Evolutionary conservation across 2,329 filamentous ascomycete species (phyloP).

Genomic region (Raffaelea ambrosiae): DNA sequence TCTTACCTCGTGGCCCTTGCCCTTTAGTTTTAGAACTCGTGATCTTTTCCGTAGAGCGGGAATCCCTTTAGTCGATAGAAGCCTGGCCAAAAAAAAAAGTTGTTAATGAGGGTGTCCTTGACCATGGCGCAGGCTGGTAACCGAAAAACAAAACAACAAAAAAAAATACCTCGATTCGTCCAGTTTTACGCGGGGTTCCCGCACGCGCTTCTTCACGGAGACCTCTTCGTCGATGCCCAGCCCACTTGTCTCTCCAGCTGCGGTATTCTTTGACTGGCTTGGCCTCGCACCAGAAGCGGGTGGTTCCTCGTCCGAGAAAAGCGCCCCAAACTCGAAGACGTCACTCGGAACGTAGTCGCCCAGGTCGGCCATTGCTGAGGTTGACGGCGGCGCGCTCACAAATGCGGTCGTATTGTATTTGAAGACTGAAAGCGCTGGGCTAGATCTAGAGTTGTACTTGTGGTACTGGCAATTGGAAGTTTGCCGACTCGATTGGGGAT

Average conservation of each 20-base stretch:
- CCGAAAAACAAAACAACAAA: too few species aligned
- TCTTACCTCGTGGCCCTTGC: conserved; percentile 81
- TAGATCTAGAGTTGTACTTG: too few species aligned
- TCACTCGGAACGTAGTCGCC: conserved; percentile 65
- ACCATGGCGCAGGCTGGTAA: too few species aligned
- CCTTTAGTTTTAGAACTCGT: conserved; percentile 69
- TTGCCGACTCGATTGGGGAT: too few species aligned
- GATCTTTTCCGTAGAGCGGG: conserved; percentile 69
- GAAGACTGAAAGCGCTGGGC: too few species aligned
- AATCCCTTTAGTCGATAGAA: conserved; percentile 79
- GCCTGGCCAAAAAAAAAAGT: conserved; percentile 31
- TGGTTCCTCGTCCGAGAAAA: conserved; percentile 24
- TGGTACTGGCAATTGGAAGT: too few species aligned
- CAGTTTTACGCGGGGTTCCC: conserved; percentile 69
- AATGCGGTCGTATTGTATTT: too few species aligned
- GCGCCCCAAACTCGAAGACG: conserved; percentile 31
- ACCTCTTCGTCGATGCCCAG: conserved; percentile 84
- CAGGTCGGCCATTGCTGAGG: conserved; percentile 43
- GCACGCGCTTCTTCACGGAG: conserved; percentile 66
- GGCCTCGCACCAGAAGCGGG: conserved; percentile 31
- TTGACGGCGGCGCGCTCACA: too few species aligned
- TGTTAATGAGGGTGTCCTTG: too few species aligned
- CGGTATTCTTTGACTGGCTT: conserved; percentile 29
- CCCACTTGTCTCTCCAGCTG: conserved; percentile 40
- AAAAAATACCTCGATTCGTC: conserved; percentile 66